phyloP scores from a whole-genome alignment of 108 stramenopile genomes.

The Discostella pseudostelligera region DNA sequence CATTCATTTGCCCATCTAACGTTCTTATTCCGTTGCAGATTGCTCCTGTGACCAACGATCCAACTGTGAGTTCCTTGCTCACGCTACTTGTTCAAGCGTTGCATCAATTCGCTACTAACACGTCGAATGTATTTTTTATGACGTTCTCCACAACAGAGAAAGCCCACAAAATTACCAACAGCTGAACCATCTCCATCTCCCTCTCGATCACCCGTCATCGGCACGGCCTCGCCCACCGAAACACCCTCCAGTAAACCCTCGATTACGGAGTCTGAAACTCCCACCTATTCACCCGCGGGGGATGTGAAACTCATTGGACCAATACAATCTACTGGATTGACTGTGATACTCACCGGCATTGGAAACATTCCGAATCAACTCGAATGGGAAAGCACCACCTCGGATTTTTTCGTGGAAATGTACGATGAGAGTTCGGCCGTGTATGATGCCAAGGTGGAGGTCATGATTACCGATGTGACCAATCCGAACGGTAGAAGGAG shows the following conservation, averaged over 20 bases:
- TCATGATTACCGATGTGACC: not conserved
- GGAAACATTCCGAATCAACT: not conserved
- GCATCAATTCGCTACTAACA: too few species aligned
- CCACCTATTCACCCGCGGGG: not conserved
- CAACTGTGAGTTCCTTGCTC: too few species aligned
- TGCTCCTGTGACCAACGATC: too few species aligned
- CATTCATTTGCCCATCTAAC: too few species aligned
- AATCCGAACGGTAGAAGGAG: not conserved
- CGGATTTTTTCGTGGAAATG: not conserved
- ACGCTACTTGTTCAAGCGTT: too few species aligned
- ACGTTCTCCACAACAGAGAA: too few species aligned
- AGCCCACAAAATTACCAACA: constrained; percentile 5
- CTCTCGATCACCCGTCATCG: constrained; percentile 7
- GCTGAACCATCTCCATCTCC: not conserved
- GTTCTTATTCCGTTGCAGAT: too few species aligned
- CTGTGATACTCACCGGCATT: constrained; percentile 6
- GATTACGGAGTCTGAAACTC: not conserved
- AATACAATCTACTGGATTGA: not conserved
- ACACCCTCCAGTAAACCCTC: not conserved
- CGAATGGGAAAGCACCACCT: constrained; percentile 7
- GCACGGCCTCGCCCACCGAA: not conserved
- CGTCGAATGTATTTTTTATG: too few species aligned
- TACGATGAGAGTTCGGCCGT: constrained; percentile 3
- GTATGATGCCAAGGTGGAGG: constrained; percentile 1
- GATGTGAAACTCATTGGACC: not conserved